phyloP scores from a whole-genome alignment of 495 filamentous ascomycete species.

The Neurospora intermedia region DNA sequence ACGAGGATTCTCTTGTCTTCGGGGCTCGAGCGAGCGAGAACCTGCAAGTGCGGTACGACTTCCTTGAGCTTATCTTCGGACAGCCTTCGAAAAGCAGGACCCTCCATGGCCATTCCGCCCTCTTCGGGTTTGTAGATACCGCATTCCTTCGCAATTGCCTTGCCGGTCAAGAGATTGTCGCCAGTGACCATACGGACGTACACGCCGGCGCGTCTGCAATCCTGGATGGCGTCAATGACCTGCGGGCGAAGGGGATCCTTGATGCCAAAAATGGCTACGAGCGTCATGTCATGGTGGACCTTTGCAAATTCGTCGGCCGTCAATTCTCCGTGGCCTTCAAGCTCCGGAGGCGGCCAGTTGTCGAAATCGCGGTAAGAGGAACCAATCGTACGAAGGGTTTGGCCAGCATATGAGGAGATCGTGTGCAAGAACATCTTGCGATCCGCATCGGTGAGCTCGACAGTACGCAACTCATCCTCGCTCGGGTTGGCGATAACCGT shows the following conservation, averaged over 20 bases:
- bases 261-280: slow-evolving; percentile 76
- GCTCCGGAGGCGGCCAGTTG: slow-evolving; percentile 73
- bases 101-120: slow-evolving; percentile 75
- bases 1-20: slow-evolving; percentile 81
- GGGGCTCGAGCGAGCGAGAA: slow-evolving; percentile 76
- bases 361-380: slow-evolving; percentile 84
- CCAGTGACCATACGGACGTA: slow-evolving; percentile 85
- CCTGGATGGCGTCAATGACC: slow-evolving; percentile 62
- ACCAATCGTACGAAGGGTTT: slow-evolving; percentile 80
- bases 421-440: slow-evolving; percentile 48
- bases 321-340: slow-evolving; percentile 55
- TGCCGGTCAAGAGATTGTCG: slow-evolving; percentile 72
- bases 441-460: slow-evolving; percentile 45
- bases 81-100: slow-evolving; percentile 69
- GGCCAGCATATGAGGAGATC: slow-evolving; percentile 68
- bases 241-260: slow-evolving; percentile 80
- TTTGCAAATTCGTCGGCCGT: slow-evolving; percentile 63
- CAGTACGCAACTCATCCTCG: slow-evolving; percentile 39
- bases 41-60: slow-evolving; percentile 63
- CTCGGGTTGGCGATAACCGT: slow-evolving; percentile 58
- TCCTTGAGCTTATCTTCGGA: slow-evolving; percentile 57
- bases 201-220: slow-evolving; percentile 68
- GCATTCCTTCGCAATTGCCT: slow-evolving; percentile 73
- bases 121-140: slow-evolving; percentile 68
- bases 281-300: slow-evolving; percentile 59